phyloP scores from a whole-genome alignment of 2,329 filamentous ascomycete genomes.

The Pseudogymnoascus sp. region DNA sequence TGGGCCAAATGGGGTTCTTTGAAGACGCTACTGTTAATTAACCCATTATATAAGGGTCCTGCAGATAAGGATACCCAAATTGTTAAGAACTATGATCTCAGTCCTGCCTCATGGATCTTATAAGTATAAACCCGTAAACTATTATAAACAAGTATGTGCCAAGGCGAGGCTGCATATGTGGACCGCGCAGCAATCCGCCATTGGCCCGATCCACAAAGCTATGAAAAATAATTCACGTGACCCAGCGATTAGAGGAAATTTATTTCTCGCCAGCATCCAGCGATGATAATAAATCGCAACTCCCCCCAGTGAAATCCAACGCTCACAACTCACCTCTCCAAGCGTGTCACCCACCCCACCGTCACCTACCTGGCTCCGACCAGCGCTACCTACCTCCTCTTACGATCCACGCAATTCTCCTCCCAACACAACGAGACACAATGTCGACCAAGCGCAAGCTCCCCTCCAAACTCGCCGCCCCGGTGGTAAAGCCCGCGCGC shows the following conservation, averaged over 20 bases:
- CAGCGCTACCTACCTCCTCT: not conserved
- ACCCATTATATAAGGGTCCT: not conserved
- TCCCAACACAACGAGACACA: not conserved
- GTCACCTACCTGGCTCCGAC: not conserved
- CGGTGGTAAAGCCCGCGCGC: conserved; percentile 46
- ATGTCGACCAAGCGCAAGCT: conserved; percentile 51
- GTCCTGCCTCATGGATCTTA: not conserved
- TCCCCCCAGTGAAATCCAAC: not conserved
- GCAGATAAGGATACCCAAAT: not conserved
- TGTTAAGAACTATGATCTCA: not conserved
- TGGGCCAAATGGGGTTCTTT: too few relatives aligned
- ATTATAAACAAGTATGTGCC: not conserved
- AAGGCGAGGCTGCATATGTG: not conserved
- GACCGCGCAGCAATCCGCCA: not conserved
- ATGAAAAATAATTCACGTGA: conserved; percentile 7
- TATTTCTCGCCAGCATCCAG: conserved; percentile 1
- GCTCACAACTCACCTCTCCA: not conserved
- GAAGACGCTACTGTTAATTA: not conserved
- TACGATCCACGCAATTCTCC: not conserved
- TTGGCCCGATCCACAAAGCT: not conserved
- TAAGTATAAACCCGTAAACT: not conserved
- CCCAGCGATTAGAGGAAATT: conserved; percentile 2
- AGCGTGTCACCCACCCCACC: not conserved
- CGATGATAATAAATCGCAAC: conserved; percentile 7
- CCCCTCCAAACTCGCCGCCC: conserved; percentile 48